These are phyloP conservation scores for Zarea fungicola DNA, from an alignment of 2,329 filamentous ascomycete genomes.

Conservation along the genomic window DNA sequence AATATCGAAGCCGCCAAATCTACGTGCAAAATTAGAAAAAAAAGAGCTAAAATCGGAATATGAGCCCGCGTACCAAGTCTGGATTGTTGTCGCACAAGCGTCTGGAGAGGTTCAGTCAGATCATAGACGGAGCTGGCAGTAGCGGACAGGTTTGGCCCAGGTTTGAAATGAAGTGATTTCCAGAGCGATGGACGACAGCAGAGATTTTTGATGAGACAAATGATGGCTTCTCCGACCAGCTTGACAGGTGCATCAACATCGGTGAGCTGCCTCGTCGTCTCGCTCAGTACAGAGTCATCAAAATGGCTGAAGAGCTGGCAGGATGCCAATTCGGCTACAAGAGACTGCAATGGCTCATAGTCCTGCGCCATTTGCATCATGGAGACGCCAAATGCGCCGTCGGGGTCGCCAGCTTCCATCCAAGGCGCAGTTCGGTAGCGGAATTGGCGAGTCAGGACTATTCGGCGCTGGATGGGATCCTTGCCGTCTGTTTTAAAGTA, in stretches of 20 bases:
- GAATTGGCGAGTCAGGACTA: constrained; percentile 17
- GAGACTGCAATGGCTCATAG: constrained; percentile 2
- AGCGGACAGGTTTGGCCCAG: no score
- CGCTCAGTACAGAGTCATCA: background rate
- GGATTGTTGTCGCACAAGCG: constrained; percentile 14
- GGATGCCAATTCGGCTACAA: constrained; percentile 12
- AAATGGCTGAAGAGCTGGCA: constrained; percentile 5
- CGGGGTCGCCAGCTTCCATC: constrained; percentile 18
- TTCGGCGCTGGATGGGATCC: constrained; percentile 9
- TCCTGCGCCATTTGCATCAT: constrained; percentile 17
- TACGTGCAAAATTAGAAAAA: background rate
- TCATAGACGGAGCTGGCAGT: background rate
- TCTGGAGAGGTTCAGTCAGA: constrained; percentile 15
- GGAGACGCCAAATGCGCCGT: constrained; percentile 15
- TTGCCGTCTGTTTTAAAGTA: constrained; percentile 15
- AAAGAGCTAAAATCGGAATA: background rate
- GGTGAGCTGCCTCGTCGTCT: background rate
- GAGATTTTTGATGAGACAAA: background rate
- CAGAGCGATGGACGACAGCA: constrained; percentile 7
- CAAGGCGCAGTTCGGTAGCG: constrained; percentile 19
- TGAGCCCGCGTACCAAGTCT: constrained; percentile 14
- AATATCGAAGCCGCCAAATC: constrained; percentile 17
- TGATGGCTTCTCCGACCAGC: background rate
- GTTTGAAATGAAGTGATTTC: background rate
- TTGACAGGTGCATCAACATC: background rate